phyloP scores from a whole-genome alignment of 805 yeast species.

The Wickerhamomyces xylosicus region DNA sequence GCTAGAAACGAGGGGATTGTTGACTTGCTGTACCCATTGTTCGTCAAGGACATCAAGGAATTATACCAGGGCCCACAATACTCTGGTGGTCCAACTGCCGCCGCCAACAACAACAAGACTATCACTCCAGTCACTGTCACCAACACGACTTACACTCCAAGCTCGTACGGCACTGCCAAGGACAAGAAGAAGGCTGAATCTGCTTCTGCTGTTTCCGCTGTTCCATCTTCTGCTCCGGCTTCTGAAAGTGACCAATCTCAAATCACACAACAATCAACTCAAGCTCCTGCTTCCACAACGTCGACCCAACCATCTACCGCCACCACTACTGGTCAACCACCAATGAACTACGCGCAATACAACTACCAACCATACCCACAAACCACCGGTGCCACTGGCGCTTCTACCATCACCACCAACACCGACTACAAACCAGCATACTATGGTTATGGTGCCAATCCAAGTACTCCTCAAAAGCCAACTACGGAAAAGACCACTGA shows the following conservation, averaged over 20 bases:
- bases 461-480: slow-evolving; percentile 2
- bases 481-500: not conserved
- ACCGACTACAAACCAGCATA: not conserved
- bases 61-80: slow-evolving; percentile 11
- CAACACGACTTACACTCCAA: slow-evolving; percentile 14
- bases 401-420: not conserved
- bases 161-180: slow-evolving; percentile 12
- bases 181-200: slow-evolving; percentile 7
- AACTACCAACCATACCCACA: not conserved
- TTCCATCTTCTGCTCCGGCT: not conserved
- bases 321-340: not conserved
- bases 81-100: slow-evolving; percentile 21
- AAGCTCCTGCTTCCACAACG: not conserved
- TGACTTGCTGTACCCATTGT: slow-evolving; percentile 55
- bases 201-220: not conserved
- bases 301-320: not conserved
- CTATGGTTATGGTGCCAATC: slow-evolving; percentile 1
- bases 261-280: not conserved
- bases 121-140: slow-evolving; percentile 20
- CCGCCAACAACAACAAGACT: slow-evolving; percentile 19
- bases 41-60: slow-evolving; percentile 61
- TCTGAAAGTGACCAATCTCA: not conserved
- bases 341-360: not conserved
- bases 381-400: not conserved
- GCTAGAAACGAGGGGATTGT: slow-evolving; percentile 72